Base-by-base conservation (phyloP, 805 yeast genomes). In the Suhomyces sp. region DNA sequence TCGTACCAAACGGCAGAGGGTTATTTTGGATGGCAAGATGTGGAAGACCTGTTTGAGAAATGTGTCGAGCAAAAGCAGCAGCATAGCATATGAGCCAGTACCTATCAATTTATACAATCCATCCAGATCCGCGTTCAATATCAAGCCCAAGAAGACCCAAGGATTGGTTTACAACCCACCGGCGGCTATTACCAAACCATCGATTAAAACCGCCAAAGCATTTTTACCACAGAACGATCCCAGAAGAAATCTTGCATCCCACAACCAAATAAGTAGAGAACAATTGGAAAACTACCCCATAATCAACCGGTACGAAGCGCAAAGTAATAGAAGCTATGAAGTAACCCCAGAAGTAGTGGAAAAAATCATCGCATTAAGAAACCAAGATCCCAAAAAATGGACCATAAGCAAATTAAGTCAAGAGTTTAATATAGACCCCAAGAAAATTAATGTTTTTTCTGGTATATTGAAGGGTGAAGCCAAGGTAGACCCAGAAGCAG, bases 141-240 rank as follows among this genome's bases (percentile, higher is more conserved):
- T 86, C 66, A 79, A 80, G 57, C 78, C 79, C 2, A 65, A 73
- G 48, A 71, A 79, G 17, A 81, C 85, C 1, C 72, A 77, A 21
- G 93, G 93, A 4, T 69, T 88, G 24, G 80, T 83, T 40, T 75
- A 73, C 60, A 79, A 89, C 41, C 91, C 90, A 21, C 80, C 92
- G 3, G 79, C 87, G 12, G 59, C 78, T 33, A 58, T 67, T 13
- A 51, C 56, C 48, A 57, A 60, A 51, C 76, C 85, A 24, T 68
- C 79, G 10, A 71, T 77, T 52, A 79, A 72, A 64, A 85, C 94
- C 2, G 96, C 96, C 15, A 76, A 76, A 48, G 82, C 84, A 2
- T 89, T 89, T 64, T 66, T 89, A 51, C 90, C 94, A 9, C 57
- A 69, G 5, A 68, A 66, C 41, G 89, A 87, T 62, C 82, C 83